A percentile compares a stretch with the other conserved stretches of the same genome.
Evolutionary conservation across 164 flowering plant genomes (phyloP).

Genomic region (Euptelea pleiosperma): DNA sequence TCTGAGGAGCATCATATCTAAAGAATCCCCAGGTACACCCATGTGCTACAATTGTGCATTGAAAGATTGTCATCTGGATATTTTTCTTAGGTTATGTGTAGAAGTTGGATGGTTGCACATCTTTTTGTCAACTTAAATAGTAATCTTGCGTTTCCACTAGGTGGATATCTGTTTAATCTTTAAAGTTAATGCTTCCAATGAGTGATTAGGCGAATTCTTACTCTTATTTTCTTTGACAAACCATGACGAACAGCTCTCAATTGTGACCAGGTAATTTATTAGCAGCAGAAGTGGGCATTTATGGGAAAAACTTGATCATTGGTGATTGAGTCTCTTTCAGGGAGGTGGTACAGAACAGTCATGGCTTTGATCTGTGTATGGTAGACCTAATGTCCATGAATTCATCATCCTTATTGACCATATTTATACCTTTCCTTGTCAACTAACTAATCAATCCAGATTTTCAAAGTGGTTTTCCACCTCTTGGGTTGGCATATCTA

Average conservation of each 20-base stretch:
- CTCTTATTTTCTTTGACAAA: neutral
- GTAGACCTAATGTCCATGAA: no score
- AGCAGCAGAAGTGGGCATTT: no score
- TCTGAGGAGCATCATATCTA: neutral
- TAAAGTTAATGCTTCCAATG: neutral
- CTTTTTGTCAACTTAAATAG: neutral
- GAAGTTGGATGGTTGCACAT: neutral
- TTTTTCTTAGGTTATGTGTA: neutral
- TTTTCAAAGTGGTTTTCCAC: no score
- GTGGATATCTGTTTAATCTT: neutral
- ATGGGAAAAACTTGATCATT: no score
- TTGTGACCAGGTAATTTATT: neutral
- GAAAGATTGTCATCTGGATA: neutral
- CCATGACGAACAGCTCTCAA: neutral
- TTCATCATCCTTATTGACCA: no score
- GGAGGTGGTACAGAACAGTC: no score
- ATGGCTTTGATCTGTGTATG: no score
- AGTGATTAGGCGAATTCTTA: neutral
- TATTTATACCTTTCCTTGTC: no score
- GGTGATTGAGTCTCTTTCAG: no score
- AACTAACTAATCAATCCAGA: no score
- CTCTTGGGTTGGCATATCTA: no score
- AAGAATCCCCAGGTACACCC: neutral
- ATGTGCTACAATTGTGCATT: neutral
- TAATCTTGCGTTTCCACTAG: neutral